Base-by-base conservation (phyloP, 2,329 filamentous ascomycete species). In the Didymella pinodella region DNA sequence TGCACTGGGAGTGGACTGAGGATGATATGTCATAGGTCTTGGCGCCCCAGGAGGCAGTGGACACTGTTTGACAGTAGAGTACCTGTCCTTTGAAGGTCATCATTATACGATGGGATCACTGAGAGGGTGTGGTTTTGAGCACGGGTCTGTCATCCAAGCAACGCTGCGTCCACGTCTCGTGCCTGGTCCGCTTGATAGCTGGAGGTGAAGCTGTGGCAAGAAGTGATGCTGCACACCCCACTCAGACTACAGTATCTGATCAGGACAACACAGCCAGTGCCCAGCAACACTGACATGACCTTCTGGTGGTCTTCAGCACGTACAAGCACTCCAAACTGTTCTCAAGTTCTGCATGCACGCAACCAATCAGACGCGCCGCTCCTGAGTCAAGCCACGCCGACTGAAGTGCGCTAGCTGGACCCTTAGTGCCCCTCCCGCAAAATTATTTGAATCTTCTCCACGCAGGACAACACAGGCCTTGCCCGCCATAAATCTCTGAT, bases 371-470 rank as follows among this genome's bases (percentile, higher is more conserved):
- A 25, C 10, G n/a, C 32, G 34, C 25, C 18, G 18, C 28, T 28
- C 22, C 8, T 25, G 41, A 44, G 41, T 44, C 41, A 44, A 44
- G 41, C 41, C 41, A 44, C 41, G 41, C 22, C 22, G 41, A 36
- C 22, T 22, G 28, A 53, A 45, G 38, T 26, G 34, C 45, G 43
- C 44, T 60, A 54, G 50, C 44, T 50, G 43, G 48, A 49, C 45
- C 46, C 53, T 49, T 44, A 44, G 41, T 44, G 51, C 53, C 51
- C 45, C 32, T 29, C 29, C 16, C 44, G 22, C 26, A 48, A 54
- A 59, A 45, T 59, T 51, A 43, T 55, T 60, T 26, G 29, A 28
- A 63, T 63, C 68, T 65, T 67, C 68, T 66, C 68, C 64, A 65
- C 48, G 59, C 52, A 60, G 49, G 56, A 63, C 59, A 54, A 55